Percentiles rank a stretch among this genome's conserved stretches.
phyloP scores from a whole-genome alignment of 768 basidiomycete genomes.

The Pleurotus pulmonarius region DNA sequence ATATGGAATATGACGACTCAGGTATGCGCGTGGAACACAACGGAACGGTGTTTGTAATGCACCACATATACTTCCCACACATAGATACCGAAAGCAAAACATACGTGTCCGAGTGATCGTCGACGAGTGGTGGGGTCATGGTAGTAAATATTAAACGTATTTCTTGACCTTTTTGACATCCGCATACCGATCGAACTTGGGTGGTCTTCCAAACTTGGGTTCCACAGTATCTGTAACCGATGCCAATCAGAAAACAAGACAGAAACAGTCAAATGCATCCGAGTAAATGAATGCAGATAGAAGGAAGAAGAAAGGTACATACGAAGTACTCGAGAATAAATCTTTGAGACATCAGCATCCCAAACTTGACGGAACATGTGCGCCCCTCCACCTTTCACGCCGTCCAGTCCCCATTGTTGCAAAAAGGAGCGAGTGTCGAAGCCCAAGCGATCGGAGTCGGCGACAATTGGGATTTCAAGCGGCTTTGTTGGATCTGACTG shows the following conservation, averaged over 20 bases:
- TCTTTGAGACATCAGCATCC: slow-evolving; percentile 56
- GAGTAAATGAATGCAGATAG: slow-evolving; percentile 2
- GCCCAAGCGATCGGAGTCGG: slow-evolving; percentile 42
- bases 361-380: slow-evolving; percentile 86
- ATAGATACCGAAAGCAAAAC: slow-evolving; percentile 3
- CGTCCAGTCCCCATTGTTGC: slow-evolving; percentile 48
- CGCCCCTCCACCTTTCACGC: slow-evolving; percentile 59
- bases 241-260: slow-evolving; percentile 10
- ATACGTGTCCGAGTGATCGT: background rate
- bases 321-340: slow-evolving; percentile 69
- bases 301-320: slow-evolving; percentile 28
- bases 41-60: background rate
- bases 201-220: slow-evolving; percentile 51
- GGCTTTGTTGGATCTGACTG: slow-evolving; percentile 47
- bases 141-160: slow-evolving; percentile 30
- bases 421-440: slow-evolving; percentile 71
- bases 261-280: slow-evolving; percentile 6
- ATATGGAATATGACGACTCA: background rate
- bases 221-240: slow-evolving; percentile 36
- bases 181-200: slow-evolving; percentile 54
- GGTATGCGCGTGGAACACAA: background rate
- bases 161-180: slow-evolving; percentile 46
- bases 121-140: background rate
- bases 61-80: background rate
- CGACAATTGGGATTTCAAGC: slow-evolving; percentile 45